Base-by-base conservation (phyloP, 768 basidiomycete species). In the Tricholoma furcatifolium region DNA sequence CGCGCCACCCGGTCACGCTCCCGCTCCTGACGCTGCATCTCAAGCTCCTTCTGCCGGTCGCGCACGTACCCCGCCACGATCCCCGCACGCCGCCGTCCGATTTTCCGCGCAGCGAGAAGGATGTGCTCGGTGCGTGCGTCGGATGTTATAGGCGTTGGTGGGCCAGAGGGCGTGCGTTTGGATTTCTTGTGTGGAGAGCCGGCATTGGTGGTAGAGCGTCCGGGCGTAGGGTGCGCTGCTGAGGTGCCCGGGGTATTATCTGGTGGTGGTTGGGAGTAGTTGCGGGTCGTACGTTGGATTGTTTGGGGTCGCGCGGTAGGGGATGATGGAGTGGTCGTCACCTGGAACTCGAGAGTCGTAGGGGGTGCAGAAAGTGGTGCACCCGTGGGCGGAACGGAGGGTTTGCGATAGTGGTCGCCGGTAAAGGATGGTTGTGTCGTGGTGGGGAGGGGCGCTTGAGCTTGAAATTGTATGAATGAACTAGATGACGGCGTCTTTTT, bases 111-210 rank as follows among this genome's bases (percentile, higher is more conserved):
- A 3, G 88, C 88, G 11, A 87, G 70, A 1, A 91, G 73, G 10
- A 90, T 69, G 59, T 87, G 87, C 59, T 91, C 88, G 0, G 78
- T 74, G 42, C 85, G 79, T 4, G 88, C 89, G 55, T 91, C 89
- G 2, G 84, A 70, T 55, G 76, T 65, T 40, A 79, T 53, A 36
- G 78, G 64, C 32, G 60, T 61, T 4, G 64, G 64, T 1, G 60
- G 67, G 30, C 63, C 60, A 24, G 51, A 43, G 51, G 57, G 45
- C 20, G 53, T 30, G 45, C 65, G 64, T 52, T 65, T 63, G 59
- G 54, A 34, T 51, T 54, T 56, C 23, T 57, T 46, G 21, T 20
- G 32, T 12, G 41, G 14, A 21, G 24, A 50, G 24, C 36, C 27
- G 43, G 34, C 3, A 27, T 27, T 27, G 27, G 27, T 7, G 27